Conservation (phyloP, 495 filamentous ascomycete genomes). For the Neurospora sp. region DNA sequence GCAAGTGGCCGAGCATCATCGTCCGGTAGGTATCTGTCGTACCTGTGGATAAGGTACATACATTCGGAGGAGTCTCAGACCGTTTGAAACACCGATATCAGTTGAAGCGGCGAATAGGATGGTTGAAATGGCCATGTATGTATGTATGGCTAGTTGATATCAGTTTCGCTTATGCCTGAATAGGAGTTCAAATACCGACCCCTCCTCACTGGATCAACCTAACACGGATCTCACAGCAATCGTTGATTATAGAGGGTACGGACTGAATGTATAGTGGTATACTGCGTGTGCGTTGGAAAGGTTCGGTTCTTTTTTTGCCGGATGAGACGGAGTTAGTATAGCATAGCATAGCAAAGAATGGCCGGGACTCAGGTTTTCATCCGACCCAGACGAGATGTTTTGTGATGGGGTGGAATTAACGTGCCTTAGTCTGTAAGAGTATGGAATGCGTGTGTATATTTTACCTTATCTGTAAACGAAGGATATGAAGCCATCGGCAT, state of each 20-base stretch:
- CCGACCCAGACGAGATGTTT: too few relatives aligned
- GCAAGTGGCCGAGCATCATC: slow-evolving; percentile 58
- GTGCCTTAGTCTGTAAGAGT: neutral
- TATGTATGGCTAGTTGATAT: neutral
- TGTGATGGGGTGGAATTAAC: neutral
- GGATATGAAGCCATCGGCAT: neutral
- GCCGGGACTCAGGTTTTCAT: too few relatives aligned
- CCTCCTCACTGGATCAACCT: too few relatives aligned
- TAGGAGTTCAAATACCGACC: neutral
- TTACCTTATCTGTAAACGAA: neutral
- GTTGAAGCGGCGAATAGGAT: too few relatives aligned
- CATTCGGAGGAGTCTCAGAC: slow-evolving; percentile 23
- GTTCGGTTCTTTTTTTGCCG: neutral
- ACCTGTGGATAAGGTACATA: slow-evolving; percentile 80
- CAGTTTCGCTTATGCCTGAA: neutral
- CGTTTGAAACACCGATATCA: too few relatives aligned
- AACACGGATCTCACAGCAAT: too few relatives aligned
- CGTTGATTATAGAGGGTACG: neutral
- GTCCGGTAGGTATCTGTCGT: slow-evolving; percentile 84
- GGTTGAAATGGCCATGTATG: neutral
- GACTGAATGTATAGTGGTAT: neutral
- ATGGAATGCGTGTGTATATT: neutral
- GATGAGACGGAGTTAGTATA: neutral
- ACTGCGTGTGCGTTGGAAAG: too few relatives aligned
- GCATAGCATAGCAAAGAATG: too few relatives aligned